phyloP scores from a whole-genome alignment of 1,284 basidiomycete genomes.

The Afroboletus lepidellus region DNA sequence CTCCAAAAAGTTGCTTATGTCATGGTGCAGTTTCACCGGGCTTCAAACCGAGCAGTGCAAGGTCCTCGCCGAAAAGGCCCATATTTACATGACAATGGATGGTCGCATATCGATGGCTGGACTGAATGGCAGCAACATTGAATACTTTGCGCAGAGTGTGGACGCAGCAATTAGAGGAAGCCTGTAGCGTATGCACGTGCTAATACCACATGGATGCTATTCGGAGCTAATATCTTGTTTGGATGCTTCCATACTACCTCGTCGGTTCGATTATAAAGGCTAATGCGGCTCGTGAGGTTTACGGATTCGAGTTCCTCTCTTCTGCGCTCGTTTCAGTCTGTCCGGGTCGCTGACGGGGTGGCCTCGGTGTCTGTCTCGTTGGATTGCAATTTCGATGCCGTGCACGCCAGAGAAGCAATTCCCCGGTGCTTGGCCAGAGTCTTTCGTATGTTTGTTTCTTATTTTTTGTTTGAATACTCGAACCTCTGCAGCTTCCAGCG shows the following conservation, averaged over 20 bases:
- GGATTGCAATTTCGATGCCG: conserved; percentile 28
- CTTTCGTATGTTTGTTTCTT: conserved; percentile 14
- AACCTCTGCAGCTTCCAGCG: conserved; percentile 1
- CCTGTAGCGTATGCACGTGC: conserved; percentile 45
- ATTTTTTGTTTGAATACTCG: not conserved
- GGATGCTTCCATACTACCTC: conserved; percentile 24
- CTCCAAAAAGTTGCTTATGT: not conserved
- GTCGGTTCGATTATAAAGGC: conserved; percentile 23
- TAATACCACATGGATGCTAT: conserved; percentile 29
- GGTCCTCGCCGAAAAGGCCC: conserved; percentile 85
- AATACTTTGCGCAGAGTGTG: conserved; percentile 87
- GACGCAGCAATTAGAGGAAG: conserved; percentile 80
- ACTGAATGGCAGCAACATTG: conserved; percentile 86
- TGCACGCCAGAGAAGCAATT: conserved; percentile 20
- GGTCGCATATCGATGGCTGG: conserved; percentile 97
- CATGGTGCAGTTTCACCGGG: conserved; percentile 74
- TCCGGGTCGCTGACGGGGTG: not conserved
- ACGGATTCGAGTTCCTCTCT: conserved; percentile 8
- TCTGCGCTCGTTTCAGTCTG: conserved; percentile 1
- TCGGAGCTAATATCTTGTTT: conserved; percentile 21
- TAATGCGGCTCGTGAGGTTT: conserved; percentile 8
- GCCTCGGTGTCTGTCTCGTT: not conserved
- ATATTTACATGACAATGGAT: conserved; percentile 91
- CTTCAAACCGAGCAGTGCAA: conserved; percentile 83
- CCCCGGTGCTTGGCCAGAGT: conserved; percentile 29